These are phyloP conservation scores for Chenopodium berlandieri DNA, from an alignment of 148 eudicot genomes.

Conservation along the genomic window DNA sequence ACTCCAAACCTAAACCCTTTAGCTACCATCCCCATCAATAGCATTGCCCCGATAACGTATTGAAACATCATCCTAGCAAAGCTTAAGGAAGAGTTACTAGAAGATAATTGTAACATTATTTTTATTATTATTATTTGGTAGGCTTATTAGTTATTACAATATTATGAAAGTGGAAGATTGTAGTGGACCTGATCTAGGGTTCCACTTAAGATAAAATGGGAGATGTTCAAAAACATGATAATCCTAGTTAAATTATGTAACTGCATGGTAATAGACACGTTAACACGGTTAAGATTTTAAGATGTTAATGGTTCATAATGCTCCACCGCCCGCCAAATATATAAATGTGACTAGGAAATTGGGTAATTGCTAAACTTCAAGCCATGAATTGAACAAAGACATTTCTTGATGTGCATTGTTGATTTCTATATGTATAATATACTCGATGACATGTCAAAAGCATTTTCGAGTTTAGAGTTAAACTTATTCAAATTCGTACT, in stretches of 20 bases:
- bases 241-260: conserved; percentile 18
- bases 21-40: conserved; percentile 28
- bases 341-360: not conserved
- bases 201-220: conserved; percentile 21
- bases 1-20: conserved; percentile 23
- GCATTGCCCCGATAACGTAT: conserved; percentile 21
- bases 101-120: not conserved
- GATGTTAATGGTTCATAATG: conserved; percentile 12
- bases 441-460: no score
- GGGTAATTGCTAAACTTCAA: not conserved
- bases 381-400: no score
- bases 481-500: no score
- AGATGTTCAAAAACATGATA: conserved; percentile 19
- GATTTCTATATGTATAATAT: no score
- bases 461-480: no score
- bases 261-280: conserved; percentile 30
- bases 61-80: not conserved
- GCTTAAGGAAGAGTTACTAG: not conserved
- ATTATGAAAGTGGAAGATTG: conserved; percentile 8
- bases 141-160: no score
- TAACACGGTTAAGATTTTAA: not conserved
- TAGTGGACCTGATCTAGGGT: conserved; percentile 22
- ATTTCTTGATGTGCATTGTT: no score
- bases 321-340: conserved; percentile 14
- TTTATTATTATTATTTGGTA: no score